Percentiles rank a stretch among this genome's conserved stretches.
Evolutionary conservation across 2,329 filamentous ascomycete genomes (phyloP).

Genomic region (Coniochaeta prunicola): DNA sequence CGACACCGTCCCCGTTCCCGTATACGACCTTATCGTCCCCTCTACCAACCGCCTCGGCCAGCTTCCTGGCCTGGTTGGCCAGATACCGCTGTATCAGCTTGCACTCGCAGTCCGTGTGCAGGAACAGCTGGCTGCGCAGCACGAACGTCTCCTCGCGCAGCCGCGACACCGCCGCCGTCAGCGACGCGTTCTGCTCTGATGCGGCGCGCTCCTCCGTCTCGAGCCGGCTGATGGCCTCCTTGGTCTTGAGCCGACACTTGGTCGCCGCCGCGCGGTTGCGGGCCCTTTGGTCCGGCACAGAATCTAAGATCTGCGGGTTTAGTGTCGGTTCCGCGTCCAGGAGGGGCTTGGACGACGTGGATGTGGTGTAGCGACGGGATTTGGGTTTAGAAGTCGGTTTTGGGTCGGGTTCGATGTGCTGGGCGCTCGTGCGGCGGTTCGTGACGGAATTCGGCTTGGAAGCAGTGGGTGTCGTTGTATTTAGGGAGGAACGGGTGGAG

Average conservation of each 20-base stretch:
- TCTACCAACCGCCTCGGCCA: neutral
- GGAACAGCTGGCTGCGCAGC: neutral
- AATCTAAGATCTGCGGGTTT: neutral
- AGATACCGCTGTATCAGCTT: neutral
- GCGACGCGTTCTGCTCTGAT: neutral
- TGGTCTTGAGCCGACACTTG: slow-evolving; percentile 6
- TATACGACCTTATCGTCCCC: neutral
- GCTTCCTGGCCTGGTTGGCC: neutral
- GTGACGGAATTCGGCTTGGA: neutral
- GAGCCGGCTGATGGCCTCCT: neutral
- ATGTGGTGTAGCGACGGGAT: neutral
- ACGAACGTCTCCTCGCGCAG: neutral
- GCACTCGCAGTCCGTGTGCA: neutral
- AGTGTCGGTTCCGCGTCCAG: neutral
- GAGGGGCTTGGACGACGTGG: neutral
- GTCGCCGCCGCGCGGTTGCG: slow-evolving; percentile 8
- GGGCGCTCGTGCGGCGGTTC: neutral
- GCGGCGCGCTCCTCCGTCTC: neutral
- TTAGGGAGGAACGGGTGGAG: neutral
- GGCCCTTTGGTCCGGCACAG: neutral
- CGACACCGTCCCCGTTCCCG: neutral
- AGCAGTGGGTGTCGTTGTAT: neutral
- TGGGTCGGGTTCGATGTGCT: neutral
- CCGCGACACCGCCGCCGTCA: neutral
- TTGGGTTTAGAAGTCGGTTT: neutral